Percentiles rank a stretch among this genome's conserved stretches.
phyloP scores from a whole-genome alignment of 306 rosid species.

The Canavalia gladiata region DNA sequence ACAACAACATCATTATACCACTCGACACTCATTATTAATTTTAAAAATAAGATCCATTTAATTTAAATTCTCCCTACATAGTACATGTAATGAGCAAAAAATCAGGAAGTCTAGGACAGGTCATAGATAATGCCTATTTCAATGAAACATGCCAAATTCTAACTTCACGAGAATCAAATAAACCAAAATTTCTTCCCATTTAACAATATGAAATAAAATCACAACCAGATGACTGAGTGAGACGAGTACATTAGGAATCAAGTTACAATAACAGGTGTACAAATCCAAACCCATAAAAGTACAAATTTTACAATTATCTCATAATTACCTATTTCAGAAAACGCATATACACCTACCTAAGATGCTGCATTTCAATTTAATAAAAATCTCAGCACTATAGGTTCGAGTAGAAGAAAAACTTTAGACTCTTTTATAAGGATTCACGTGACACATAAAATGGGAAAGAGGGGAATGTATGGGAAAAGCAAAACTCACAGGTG shows the following conservation, averaged over 20 bases:
- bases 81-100: neutral
- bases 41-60: conserved; percentile 38
- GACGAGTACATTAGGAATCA: conserved; percentile 9
- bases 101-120: conserved; percentile 6
- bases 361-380: conserved; percentile 35
- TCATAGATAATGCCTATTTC: conserved; percentile 24
- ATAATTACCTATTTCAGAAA: conserved; percentile 11
- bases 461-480: conserved; percentile 14
- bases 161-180: conserved; percentile 6
- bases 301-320: conserved; percentile 24
- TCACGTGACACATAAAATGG: neutral
- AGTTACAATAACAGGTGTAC: conserved; percentile 6
- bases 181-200: conserved; percentile 12
- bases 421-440: neutral
- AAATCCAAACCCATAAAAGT: neutral
- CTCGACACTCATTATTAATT: neutral
- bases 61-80: neutral
- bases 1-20: neutral
- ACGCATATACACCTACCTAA: conserved; percentile 33
- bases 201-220: conserved; percentile 10
- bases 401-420: neutral
- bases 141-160: conserved; percentile 32
- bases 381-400: neutral
- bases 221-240: neutral
- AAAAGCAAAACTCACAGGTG: conserved; percentile 61